phyloP scores from a whole-genome alignment of 805 yeast species.

The Pichia phayaonensis region DNA sequence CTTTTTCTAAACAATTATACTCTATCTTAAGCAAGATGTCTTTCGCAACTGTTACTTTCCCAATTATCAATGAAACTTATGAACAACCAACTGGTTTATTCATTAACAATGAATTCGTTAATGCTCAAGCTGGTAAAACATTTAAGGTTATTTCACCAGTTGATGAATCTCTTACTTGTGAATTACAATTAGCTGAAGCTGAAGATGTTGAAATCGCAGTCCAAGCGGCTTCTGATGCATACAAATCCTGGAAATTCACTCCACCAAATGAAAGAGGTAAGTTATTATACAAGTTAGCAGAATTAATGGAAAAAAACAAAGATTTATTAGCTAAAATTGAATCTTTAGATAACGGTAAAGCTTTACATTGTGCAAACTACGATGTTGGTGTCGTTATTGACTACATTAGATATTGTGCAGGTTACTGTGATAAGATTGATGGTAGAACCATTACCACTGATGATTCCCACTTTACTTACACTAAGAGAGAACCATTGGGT shows the following conservation, averaged over 20 bases:
- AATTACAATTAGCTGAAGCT: constrained; percentile 45
- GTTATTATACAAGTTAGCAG: constrained; percentile 55
- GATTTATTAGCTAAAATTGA: constrained; percentile 64
- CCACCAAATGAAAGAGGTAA: constrained; percentile 52
- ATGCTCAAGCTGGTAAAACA: constrained; percentile 42
- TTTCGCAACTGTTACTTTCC: constrained; percentile 39
- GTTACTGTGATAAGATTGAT: constrained; percentile 60
- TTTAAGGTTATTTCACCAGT: constrained; percentile 44
- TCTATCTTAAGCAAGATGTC: constrained; percentile 6
- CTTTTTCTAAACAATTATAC: too few species aligned
- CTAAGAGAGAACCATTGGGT: constrained; percentile 70
- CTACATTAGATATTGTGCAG: constrained; percentile 65
- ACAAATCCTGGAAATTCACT: constrained; percentile 48
- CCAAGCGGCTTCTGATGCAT: constrained; percentile 57
- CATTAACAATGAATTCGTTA: constrained; percentile 50
- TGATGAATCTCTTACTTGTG: constrained; percentile 44
- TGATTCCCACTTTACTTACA: constrained; percentile 52
- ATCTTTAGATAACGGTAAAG: constrained; percentile 72
- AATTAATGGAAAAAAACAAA: constrained; percentile 53
- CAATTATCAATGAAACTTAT: constrained; percentile 54
- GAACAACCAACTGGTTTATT: constrained; percentile 55
- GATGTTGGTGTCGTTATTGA: constrained; percentile 59
- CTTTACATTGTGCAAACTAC: constrained; percentile 55
- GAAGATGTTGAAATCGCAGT: constrained; percentile 68
- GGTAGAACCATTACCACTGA: constrained; percentile 64